A percentile compares a stretch with the other conserved stretches of the same genome.
These are phyloP conservation scores for Rosa multiflora DNA, from an alignment of 306 rosid species.

Conservation along the genomic window DNA sequence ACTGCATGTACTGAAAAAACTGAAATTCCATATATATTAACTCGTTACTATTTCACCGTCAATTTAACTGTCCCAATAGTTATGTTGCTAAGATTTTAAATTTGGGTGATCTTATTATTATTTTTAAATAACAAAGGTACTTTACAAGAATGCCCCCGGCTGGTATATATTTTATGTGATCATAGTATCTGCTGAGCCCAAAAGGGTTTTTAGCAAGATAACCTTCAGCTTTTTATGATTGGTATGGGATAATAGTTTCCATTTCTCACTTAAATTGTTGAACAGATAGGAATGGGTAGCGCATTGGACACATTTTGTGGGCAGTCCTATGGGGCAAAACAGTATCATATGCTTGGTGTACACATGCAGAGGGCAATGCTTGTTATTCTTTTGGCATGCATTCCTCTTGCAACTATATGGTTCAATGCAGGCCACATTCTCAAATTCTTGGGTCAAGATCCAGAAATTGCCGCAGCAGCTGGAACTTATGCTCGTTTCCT, in stretches of 20 bases:
- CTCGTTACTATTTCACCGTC: no score
- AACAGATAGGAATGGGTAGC: constrained; percentile 39
- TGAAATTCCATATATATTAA: no score
- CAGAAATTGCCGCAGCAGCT: constrained; percentile 35
- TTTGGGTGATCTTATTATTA: no score
- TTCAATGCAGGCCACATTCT: constrained; percentile 36
- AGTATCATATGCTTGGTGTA: constrained; percentile 35
- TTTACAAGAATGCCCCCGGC: no score
- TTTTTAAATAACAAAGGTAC: no score
- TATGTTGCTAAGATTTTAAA: no score
- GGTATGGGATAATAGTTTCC: background rate
- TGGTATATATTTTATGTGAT: no score
- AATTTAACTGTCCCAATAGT: no score
- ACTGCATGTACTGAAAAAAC: no score
- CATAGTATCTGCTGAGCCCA: no score
- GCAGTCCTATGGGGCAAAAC: constrained; percentile 43
- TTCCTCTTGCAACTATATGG: constrained; percentile 33
- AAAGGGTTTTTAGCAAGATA: no score
- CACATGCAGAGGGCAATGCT: constrained; percentile 44
- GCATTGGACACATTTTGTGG: constrained; percentile 48
- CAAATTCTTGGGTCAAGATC: constrained; percentile 34
- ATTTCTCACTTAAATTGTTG: background rate
- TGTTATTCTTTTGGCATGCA: constrained; percentile 33
- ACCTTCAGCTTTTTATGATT: no score
- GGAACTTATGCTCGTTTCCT: constrained; percentile 36